These are phyloP conservation scores for Hypoxylon sp. DNA, from an alignment of 2,329 filamentous ascomycete species.

Conservation along the genomic window DNA sequence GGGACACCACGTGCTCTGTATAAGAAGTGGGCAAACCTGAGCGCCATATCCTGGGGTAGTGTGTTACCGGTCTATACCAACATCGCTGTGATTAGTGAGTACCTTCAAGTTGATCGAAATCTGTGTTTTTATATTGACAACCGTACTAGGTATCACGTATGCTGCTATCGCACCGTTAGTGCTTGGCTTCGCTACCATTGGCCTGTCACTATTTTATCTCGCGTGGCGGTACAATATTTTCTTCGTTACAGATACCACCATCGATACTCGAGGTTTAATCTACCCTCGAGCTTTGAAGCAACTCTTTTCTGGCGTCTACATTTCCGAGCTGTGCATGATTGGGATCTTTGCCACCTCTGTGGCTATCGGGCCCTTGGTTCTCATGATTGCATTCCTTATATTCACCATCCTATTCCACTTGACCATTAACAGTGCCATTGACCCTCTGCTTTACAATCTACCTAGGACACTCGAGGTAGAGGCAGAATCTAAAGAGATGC, in stretches of 20 bases:
- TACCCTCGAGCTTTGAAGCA: conserved; percentile 92
- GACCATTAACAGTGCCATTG: conserved; percentile 77
- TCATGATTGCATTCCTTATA: conserved; percentile 82
- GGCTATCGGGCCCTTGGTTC: conserved; percentile 75
- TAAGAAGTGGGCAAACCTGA: conserved; percentile 79
- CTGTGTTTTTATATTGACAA: conserved; percentile 36
- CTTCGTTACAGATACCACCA: conserved; percentile 83
- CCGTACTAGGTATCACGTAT: conserved; percentile 78
- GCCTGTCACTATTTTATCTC: conserved; percentile 84
- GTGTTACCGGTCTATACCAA: conserved; percentile 85
- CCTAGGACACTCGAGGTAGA: conserved; percentile 75
- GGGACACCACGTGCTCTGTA: conserved; percentile 86
- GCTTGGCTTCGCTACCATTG: conserved; percentile 83
- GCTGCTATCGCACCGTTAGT: conserved; percentile 88
- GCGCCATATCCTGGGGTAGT: conserved; percentile 85
- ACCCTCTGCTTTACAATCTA: conserved; percentile 82
- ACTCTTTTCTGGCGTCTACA: conserved; percentile 84
- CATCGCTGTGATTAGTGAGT: conserved; percentile 81
- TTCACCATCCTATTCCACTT: conserved; percentile 83
- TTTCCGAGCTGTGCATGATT: conserved; percentile 85
- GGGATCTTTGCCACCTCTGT: conserved; percentile 82
- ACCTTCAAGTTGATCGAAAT: background rate
- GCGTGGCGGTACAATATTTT: conserved; percentile 93
- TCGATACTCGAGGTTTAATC: conserved; percentile 89
- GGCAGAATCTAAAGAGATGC: conserved; percentile 55